Evolutionary conservation across 2,329 filamentous ascomycete species (phyloP).

Genomic region (Pseudogymnoascus sp.): DNA sequence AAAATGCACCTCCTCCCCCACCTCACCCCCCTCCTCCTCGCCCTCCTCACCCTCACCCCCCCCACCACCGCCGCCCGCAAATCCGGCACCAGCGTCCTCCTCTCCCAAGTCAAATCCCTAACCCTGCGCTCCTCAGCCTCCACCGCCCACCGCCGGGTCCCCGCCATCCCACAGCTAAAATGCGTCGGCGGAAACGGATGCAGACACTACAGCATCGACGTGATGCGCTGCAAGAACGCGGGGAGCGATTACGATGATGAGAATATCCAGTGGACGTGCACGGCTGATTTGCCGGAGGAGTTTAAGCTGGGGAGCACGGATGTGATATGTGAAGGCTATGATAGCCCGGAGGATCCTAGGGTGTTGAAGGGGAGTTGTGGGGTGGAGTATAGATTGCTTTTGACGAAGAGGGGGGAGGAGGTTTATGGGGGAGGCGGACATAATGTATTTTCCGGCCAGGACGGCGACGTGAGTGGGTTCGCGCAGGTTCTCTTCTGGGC

Average conservation of each 20-base stretch:
- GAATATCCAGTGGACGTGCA: constrained; percentile 88
- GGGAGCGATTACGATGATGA: constrained; percentile 70
- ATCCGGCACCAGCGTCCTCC: constrained; percentile 43
- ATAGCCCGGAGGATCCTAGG: constrained; percentile 66
- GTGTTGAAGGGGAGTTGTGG: constrained; percentile 89
- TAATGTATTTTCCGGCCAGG: constrained; percentile 16
- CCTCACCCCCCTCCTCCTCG: constrained; percentile 20
- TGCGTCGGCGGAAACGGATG: constrained; percentile 63
- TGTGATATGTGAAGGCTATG: constrained; percentile 87
- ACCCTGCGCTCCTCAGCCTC: constrained; percentile 62
- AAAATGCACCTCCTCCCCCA: constrained; percentile 13
- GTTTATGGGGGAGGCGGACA: constrained; percentile 45
- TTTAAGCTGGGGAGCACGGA: constrained; percentile 75
- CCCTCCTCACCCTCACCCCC: constrained; percentile 20
- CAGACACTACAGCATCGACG: constrained; percentile 63
- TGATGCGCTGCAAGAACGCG: constrained; percentile 84
- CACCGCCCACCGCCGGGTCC: constrained; percentile 69
- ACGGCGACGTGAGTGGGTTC: constrained; percentile 25
- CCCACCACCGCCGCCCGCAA: constrained; percentile 22
- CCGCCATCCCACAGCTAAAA: constrained; percentile 68
- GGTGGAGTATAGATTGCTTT: constrained; percentile 73
- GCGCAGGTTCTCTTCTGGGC: constrained; percentile 47
- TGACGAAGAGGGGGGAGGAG: constrained; percentile 69
- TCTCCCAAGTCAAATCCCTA: constrained; percentile 64
- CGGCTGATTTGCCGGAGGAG: constrained; percentile 50